These are phyloP conservation scores for Kwoniella pini DNA, from an alignment of 768 basidiomycete species.

Conservation along the genomic window DNA sequence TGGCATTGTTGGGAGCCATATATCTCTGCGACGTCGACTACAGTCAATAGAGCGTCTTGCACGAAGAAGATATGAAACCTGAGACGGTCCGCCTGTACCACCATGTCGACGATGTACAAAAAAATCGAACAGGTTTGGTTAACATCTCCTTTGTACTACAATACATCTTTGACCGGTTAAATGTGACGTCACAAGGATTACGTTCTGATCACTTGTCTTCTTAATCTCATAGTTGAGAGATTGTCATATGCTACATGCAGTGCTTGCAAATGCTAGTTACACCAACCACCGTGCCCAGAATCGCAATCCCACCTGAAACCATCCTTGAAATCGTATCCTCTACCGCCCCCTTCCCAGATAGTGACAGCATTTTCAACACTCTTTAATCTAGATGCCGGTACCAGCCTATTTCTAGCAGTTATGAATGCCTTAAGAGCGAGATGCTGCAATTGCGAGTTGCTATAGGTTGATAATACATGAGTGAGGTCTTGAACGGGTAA, in stretches of 20 bases:
- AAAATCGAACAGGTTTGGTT: too few species aligned
- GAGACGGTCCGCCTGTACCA: background rate
- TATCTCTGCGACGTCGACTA: background rate
- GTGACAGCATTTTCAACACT: constrained; percentile 15
- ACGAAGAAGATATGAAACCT: too few species aligned
- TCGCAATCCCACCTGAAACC: constrained; percentile 22
- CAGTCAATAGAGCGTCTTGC: background rate
- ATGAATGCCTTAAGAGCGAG: constrained; percentile 31
- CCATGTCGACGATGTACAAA: too few species aligned
- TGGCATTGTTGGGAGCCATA: constrained; percentile 6
- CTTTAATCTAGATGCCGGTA: constrained; percentile 1
- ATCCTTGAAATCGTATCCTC: constrained; percentile 24
- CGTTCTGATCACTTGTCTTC: too few species aligned
- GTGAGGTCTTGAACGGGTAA: constrained; percentile 17
- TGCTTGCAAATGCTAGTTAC: too few species aligned
- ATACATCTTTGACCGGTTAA: too few species aligned
- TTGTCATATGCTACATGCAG: too few species aligned
- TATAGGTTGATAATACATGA: constrained; percentile 1
- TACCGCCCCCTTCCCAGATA: constrained; percentile 23
- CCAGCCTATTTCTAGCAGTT: constrained; percentile 14
- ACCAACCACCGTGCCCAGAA: constrained; percentile 8
- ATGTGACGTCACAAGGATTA: background rate
- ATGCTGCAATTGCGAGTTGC: constrained; percentile 4
- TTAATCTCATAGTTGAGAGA: too few species aligned
- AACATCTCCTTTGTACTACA: too few species aligned